These are phyloP conservation scores for Herpomyces periplanetae DNA, from an alignment of 2,329 filamentous ascomycete species.

Conservation along the genomic window DNA sequence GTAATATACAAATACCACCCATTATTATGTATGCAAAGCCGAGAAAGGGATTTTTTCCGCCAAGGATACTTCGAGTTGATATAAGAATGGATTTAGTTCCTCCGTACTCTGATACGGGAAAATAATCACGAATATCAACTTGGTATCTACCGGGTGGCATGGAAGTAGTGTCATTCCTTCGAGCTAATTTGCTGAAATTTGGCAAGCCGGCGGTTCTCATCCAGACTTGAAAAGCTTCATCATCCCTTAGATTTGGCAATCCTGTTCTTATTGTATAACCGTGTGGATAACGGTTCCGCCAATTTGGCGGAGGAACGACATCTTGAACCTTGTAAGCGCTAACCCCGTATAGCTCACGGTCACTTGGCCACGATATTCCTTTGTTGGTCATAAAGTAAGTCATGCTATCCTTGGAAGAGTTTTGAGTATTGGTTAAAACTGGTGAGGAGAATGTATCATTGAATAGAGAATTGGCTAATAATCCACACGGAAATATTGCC, in stretches of 20 bases:
- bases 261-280: constrained; percentile 22
- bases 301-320: constrained; percentile 54
- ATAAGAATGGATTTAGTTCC: constrained; percentile 69
- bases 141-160: constrained; percentile 34
- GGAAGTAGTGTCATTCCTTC: constrained; percentile 28
- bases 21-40: constrained; percentile 87
- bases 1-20: constrained; percentile 56
- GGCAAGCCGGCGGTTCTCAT: constrained; percentile 88
- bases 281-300: constrained; percentile 25
- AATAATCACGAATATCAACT: constrained; percentile 35
- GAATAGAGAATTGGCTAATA: constrained; percentile 88
- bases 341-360: constrained; percentile 33
- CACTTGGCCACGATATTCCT: constrained; percentile 53
- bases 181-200: constrained; percentile 67
- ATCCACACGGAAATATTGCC: constrained; percentile 66
- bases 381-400: constrained; percentile 35
- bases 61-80: constrained; percentile 63
- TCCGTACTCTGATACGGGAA: constrained; percentile 33
- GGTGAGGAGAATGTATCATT: constrained; percentile 54
- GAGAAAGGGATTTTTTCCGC: constrained; percentile 72
- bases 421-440: constrained; percentile 14
- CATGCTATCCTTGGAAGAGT: constrained; percentile 8
- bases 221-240: constrained; percentile 83
- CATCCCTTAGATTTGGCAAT: constrained; percentile 28
- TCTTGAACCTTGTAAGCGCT: constrained; percentile 22